These are phyloP conservation scores for Pholiota molesta DNA, from an alignment of 768 basidiomycete species.

Conservation along the genomic window DNA sequence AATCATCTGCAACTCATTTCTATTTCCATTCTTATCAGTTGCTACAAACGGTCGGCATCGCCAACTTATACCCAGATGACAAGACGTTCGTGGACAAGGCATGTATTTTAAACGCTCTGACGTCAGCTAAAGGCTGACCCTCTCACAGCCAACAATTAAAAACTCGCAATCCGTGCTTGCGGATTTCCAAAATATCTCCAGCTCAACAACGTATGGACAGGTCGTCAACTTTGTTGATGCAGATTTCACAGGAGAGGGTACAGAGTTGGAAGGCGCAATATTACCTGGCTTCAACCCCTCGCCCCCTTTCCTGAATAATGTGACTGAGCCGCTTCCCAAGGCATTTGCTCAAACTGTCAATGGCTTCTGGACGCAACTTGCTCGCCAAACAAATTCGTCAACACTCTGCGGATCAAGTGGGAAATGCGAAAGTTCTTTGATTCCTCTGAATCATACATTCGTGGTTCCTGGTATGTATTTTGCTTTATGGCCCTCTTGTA, in stretches of 20 bases:
- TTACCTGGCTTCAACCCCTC: conserved; percentile 63
- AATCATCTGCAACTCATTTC: conserved; percentile 14
- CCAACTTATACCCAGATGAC: conserved; percentile 72
- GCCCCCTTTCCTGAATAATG: conserved; percentile 72
- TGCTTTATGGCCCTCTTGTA: not conserved
- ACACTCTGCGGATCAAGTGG: conserved; percentile 60
- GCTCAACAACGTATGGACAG: conserved; percentile 59
- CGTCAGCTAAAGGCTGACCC: conserved; percentile 6
- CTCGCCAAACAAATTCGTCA: conserved; percentile 72
- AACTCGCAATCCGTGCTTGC: conserved; percentile 64
- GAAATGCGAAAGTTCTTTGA: conserved; percentile 79
- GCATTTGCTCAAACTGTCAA: conserved; percentile 83
- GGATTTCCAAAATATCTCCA: conserved; percentile 61
- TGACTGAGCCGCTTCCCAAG: conserved; percentile 68
- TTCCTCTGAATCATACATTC: conserved; percentile 90
- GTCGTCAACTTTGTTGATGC: conserved; percentile 71
- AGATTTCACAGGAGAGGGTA: conserved; percentile 85
- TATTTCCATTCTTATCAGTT: conserved; percentile 44
- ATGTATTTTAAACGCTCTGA: conserved; percentile 10
- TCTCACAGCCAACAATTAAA: conserved; percentile 69
- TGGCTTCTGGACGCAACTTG: conserved; percentile 82
- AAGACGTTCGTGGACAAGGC: conserved; percentile 88
- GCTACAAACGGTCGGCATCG: conserved; percentile 85
- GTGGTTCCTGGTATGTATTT: conserved; percentile 76
- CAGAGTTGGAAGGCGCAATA: conserved; percentile 68